A percentile compares a stretch with the other conserved stretches of the same genome.
Conservation (phyloP, 2,329 filamentous ascomycete species). For the Fusarium domesticum region DNA sequence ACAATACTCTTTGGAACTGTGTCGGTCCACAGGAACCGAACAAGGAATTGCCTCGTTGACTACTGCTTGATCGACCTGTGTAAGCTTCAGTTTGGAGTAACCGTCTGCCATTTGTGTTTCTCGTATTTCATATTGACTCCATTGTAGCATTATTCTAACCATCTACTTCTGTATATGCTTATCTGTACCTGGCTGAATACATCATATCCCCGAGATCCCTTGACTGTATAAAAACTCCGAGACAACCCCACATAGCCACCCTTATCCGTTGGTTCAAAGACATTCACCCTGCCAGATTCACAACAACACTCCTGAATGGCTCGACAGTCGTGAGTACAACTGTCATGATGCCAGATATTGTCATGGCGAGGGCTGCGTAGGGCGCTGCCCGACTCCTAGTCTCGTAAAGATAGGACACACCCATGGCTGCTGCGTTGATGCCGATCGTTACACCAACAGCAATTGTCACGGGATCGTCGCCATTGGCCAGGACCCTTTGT, state of each 20-base stretch:
- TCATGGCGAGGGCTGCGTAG: conserved; percentile 57
- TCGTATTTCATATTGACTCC: not conserved
- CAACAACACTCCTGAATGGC: conserved; percentile 42
- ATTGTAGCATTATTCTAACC: not conserved
- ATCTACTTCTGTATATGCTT: not conserved
- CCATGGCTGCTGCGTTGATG: conserved; percentile 60
- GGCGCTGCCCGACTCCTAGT: conserved; percentile 50
- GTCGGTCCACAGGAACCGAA: not conserved
- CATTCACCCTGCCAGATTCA: conserved; percentile 31
- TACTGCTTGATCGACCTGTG: not conserved
- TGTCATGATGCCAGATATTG: conserved; percentile 54
- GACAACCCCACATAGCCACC: too few species aligned
- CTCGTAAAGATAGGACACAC: conserved; percentile 56
- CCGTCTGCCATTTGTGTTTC: not conserved
- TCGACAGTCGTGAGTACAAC: conserved; percentile 52
- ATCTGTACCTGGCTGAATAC: not conserved
- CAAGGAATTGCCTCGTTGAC: not conserved
- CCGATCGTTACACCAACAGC: conserved; percentile 53
- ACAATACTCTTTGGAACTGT: not conserved
- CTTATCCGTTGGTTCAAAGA: too few species aligned
- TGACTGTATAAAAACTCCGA: not conserved
- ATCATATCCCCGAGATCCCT: not conserved
- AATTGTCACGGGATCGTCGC: conserved; percentile 38
- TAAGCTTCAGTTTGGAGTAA: not conserved
- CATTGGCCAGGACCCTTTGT: conserved; percentile 14